Base-by-base conservation (phyloP, 495 filamentous ascomycete species). In the Podospora conica region DNA sequence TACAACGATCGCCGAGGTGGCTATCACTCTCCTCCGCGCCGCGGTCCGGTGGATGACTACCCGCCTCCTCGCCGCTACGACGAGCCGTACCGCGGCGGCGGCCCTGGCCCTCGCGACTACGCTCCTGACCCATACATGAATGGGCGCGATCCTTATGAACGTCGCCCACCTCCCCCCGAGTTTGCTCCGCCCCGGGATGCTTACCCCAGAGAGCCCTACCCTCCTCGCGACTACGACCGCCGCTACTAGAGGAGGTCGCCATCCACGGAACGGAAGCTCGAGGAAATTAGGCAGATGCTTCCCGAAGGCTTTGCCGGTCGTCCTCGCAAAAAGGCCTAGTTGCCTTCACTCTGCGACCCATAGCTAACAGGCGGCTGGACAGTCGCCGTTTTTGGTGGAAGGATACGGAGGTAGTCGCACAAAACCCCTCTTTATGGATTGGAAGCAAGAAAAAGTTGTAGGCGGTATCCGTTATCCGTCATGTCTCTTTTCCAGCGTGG, bases 1-100 rank as follows among this genome's bases (percentile, higher is more conserved):
- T 93, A 96, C 75, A 93, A 97, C 71, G 86, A 89, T 57, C 86
- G 88, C 63, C 84, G 87, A 69, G 85, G 90, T 55, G 68, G 66
- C 33, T 93, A 93, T 76, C 86, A 91, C 57, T 88, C 91, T 25
- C 91, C 92, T 21, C 91, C 86, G 25, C 84, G 87, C 67, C 80
- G 88, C 66, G 83, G 85, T 58, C 89, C 91, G 56, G 79, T 89
- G 29, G 92, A 96, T 64, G 93, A 96, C 68, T 91, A 91, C 69
- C 88, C 89, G 55, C 74, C 80, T 0, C 87, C 91, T 24, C 81
- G 85, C 48, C 81, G 82, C n/a, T 86, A 86, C 65, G 85, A 87
- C n/a, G 85, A 87, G 57, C 84, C 84, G 11, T 87, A 87, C 71
- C 82, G 84, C 58, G 58, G 60, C 58, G 58, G 60, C 40, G 40